Conservation (phyloP, 2,329 filamentous ascomycete species). For the Claviceps africana region DNA sequence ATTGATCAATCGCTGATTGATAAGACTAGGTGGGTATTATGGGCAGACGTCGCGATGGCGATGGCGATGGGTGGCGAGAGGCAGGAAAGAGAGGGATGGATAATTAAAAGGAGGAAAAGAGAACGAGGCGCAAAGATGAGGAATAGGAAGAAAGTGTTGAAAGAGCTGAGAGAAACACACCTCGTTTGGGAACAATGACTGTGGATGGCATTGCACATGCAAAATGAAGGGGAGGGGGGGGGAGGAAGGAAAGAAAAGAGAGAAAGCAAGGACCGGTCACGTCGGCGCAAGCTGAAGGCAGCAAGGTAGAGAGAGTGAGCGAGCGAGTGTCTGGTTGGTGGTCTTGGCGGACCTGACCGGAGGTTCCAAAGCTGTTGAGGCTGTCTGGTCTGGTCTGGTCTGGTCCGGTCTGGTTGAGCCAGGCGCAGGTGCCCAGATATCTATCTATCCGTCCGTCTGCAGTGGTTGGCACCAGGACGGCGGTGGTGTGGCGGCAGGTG, state of each 20-base stretch:
- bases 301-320: not conserved
- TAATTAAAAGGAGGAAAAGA: not conserved
- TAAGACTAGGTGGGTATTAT: not conserved
- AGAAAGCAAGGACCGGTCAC: not conserved
- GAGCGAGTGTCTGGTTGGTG: not conserved
- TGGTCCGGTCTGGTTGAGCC: not conserved
- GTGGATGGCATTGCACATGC: conserved; percentile 11
- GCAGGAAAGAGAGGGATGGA: not conserved
- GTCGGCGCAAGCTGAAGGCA: not conserved
- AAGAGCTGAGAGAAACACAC: conserved; percentile 7
- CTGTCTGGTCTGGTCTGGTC: not conserved
- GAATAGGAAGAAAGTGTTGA: not conserved
- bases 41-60: conserved; percentile 3
- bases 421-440: not conserved
- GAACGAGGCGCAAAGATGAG: not conserved
- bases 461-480: not conserved
- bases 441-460: too few relatives aligned
- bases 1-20: conserved; percentile 6
- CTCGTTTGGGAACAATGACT: conserved; percentile 10
- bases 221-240: conserved; percentile 5
- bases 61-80: not conserved
- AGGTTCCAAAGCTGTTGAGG: not conserved
- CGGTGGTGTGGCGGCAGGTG: not conserved
- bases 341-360: not conserved
- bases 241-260: not conserved